A percentile compares a stretch with the other conserved stretches of the same genome.
phyloP scores from a whole-genome alignment of 176 grass and related monocot species.

The Carex pumila region DNA sequence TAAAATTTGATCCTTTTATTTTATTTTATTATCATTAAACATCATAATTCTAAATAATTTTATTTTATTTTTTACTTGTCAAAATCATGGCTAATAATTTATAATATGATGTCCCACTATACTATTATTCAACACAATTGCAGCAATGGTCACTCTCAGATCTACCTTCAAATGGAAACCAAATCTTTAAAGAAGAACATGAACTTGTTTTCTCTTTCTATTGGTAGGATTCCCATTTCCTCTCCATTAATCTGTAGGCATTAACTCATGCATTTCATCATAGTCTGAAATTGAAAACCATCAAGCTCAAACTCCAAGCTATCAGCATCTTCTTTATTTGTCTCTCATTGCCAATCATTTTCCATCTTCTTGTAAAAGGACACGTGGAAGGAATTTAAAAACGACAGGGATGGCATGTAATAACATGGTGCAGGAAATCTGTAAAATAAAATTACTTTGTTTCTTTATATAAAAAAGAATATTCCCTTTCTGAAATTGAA shows the following conservation, averaged over 20 bases:
- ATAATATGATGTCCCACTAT: not conserved
- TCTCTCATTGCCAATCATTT: constrained; percentile 2
- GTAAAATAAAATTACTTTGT: not conserved
- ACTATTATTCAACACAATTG: not conserved
- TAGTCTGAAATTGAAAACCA: not conserved
- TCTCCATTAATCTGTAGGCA: not conserved
- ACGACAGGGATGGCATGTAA: not conserved
- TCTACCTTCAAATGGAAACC: not conserved
- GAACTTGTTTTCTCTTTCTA: not conserved
- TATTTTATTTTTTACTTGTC: not conserved
- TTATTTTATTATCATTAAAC: too few relatives aligned
- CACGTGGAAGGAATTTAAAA: not conserved
- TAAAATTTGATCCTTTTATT: too few relatives aligned
- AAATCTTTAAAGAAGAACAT: not conserved
- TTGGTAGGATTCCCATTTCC: constrained; percentile 2
- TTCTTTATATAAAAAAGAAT: not conserved
- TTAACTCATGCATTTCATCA: not conserved
- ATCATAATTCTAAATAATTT: too few relatives aligned
- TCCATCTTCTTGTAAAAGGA: not conserved
- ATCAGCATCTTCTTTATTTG: constrained; percentile 5
- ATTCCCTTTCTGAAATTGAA: not conserved
- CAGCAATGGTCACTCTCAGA: not conserved
- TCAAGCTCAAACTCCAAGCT: not conserved
- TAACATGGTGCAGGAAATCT: not conserved
- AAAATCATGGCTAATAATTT: not conserved